Percentiles rank a stretch among this genome's conserved stretches.
phyloP scores from a whole-genome alignment of 805 yeast genomes.

The Metschnikowia arizonensis region DNA sequence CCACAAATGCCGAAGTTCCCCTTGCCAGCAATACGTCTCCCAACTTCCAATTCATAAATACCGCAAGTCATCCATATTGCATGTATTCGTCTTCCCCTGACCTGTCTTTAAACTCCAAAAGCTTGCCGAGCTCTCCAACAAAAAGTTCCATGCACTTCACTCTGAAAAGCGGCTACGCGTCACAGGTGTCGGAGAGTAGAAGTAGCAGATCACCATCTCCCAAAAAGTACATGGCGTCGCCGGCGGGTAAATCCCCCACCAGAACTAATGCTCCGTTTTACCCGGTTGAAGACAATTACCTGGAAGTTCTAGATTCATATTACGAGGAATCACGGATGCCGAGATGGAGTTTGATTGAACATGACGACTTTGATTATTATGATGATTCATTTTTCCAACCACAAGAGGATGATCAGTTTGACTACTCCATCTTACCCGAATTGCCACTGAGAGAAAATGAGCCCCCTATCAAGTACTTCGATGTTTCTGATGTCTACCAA shows the following conservation, averaged over 20 bases:
- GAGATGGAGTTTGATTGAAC: slow-evolving; percentile 18
- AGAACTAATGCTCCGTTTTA: slow-evolving; percentile 1
- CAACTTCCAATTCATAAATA: slow-evolving; percentile 9
- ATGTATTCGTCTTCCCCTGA: slow-evolving; percentile 17
- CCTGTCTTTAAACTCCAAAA: slow-evolving; percentile 10
- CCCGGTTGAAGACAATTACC: slow-evolving; percentile 11
- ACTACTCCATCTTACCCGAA: slow-evolving; percentile 35
- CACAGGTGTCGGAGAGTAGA: slow-evolving; percentile 12
- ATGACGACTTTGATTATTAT: slow-evolving; percentile 13
- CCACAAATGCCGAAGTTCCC: not conserved
- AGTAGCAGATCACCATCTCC: slow-evolving; percentile 31
- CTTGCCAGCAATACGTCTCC: slow-evolving; percentile 6
- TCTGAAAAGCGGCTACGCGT: slow-evolving; percentile 13
- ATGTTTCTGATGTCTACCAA: not conserved
- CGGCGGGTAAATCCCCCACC: slow-evolving; percentile 8
- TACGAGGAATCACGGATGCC: slow-evolving; percentile 16
- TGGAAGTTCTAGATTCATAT: slow-evolving; percentile 9
- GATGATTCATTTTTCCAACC: slow-evolving; percentile 22
- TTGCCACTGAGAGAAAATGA: slow-evolving; percentile 20
- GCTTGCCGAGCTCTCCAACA: slow-evolving; percentile 19
- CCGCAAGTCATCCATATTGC: not conserved
- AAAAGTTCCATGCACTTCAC: slow-evolving; percentile 6
- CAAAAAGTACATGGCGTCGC: slow-evolving; percentile 23
- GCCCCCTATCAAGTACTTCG: slow-evolving; percentile 1
- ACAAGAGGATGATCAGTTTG: slow-evolving; percentile 22